Evolutionary conservation across 1,139 yeast species (phyloP).

Genomic region (Scheffersomyces parashehatae): DNA sequence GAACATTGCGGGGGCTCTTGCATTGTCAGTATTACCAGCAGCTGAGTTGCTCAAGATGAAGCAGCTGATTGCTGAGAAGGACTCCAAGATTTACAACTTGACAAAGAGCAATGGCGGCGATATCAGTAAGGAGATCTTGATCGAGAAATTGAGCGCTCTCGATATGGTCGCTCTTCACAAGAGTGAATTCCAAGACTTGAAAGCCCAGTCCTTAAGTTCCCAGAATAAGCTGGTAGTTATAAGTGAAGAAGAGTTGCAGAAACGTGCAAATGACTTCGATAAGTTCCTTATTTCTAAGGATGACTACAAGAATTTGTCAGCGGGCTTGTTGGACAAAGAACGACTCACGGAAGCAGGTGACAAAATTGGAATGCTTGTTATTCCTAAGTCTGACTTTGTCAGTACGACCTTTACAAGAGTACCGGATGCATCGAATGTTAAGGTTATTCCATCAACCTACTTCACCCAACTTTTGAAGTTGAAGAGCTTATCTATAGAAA

Average conservation of each 20-base stretch:
- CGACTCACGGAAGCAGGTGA: slow-evolving; percentile 13
- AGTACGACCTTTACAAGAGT: slow-evolving; percentile 58
- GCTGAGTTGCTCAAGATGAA: slow-evolving; percentile 28
- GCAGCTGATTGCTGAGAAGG: slow-evolving; percentile 35
- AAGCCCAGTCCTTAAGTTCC: slow-evolving; percentile 11
- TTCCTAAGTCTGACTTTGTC: slow-evolving; percentile 57
- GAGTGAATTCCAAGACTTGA: slow-evolving; percentile 32
- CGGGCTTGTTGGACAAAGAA: slow-evolving; percentile 8
- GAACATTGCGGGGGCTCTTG: slow-evolving; percentile 8
- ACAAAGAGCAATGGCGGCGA: slow-evolving; percentile 15
- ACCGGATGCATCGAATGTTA: slow-evolving; percentile 59
- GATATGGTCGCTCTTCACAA: slow-evolving; percentile 31
- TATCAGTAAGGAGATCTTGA: slow-evolving; percentile 23
- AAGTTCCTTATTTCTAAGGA: slow-evolving; percentile 44
- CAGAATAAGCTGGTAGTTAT: slow-evolving; percentile 14
- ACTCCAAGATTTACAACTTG: slow-evolving; percentile 29
- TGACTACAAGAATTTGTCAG: slow-evolving; percentile 27
- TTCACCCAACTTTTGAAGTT: slow-evolving; percentile 55
- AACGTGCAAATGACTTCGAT: slow-evolving; percentile 28
- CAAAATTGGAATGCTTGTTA: slow-evolving; percentile 47
- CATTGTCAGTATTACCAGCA: slow-evolving; percentile 14
- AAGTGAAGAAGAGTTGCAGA: slow-evolving; percentile 19
- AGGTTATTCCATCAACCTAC: slow-evolving; percentile 63
- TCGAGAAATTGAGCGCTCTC: slow-evolving; percentile 43
- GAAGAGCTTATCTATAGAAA: slow-evolving; percentile 45